Conservation (phyloP, 352 stramenopile genomes). For the Pythium sukuiense region DNA sequence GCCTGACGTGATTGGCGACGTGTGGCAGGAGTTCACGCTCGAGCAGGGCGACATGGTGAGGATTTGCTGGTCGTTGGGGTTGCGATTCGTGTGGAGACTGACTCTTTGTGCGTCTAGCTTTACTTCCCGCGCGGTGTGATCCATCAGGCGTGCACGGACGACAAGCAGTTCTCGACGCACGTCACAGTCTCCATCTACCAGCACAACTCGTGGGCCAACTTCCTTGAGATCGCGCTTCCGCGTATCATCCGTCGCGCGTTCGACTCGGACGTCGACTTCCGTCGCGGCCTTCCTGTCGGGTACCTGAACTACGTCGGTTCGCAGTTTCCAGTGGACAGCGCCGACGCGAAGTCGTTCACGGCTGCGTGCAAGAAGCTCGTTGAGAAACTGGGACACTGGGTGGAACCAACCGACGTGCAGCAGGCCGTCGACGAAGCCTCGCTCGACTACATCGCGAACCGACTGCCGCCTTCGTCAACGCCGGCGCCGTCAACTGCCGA, state of each 20-base stretch:
- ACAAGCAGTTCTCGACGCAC: slow-evolving; percentile 81
- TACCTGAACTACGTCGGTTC: slow-evolving; percentile 78
- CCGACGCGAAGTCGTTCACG: slow-evolving; percentile 50
- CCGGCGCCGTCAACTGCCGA: slow-evolving; percentile 23
- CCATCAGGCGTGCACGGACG: slow-evolving; percentile 76
- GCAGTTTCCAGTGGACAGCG: slow-evolving; percentile 45
- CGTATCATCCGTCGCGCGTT: slow-evolving; percentile 78
- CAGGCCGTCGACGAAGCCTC: slow-evolving; percentile 73
- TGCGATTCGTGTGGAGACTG: neutral
- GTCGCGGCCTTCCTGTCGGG: slow-evolving; percentile 63
- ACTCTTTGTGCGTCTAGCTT: slow-evolving; percentile 32
- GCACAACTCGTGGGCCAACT: slow-evolving; percentile 88
- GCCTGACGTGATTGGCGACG: slow-evolving; percentile 61
- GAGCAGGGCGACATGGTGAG: slow-evolving; percentile 76
- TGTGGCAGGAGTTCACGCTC: slow-evolving; percentile 82
- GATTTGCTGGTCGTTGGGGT: neutral
- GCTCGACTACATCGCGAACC: slow-evolving; percentile 75
- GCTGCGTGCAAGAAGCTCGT: slow-evolving; percentile 51
- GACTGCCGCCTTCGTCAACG: slow-evolving; percentile 47
- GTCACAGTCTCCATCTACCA: slow-evolving; percentile 89
- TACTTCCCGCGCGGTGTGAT: slow-evolving; percentile 85
- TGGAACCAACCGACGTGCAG: slow-evolving; percentile 59
- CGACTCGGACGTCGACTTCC: slow-evolving; percentile 72
- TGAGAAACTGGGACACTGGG: slow-evolving; percentile 44
- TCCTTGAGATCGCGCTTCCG: slow-evolving; percentile 77